Percentiles rank a stretch among this genome's conserved stretches.
phyloP scores from a whole-genome alignment of 2,329 filamentous ascomycete genomes.

The Clonostachys rosea region DNA sequence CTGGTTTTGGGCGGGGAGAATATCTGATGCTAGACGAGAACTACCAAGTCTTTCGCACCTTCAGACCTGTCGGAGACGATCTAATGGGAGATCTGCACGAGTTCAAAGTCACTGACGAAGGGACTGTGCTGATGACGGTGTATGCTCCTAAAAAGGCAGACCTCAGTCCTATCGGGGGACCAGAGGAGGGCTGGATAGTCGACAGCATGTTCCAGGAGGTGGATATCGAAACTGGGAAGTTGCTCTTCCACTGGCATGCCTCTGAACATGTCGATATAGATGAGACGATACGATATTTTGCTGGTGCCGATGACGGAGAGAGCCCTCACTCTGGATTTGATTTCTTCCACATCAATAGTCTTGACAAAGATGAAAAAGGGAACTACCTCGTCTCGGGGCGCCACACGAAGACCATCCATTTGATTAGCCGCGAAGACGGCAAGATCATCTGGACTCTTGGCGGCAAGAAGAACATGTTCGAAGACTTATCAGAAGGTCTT shows the following conservation, averaged over 20 bases:
- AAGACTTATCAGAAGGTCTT: slow-evolving; percentile 22
- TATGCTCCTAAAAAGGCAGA: slow-evolving; percentile 21
- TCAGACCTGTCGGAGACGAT: slow-evolving; percentile 11
- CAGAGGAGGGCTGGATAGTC: slow-evolving; percentile 17
- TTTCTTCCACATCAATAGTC: slow-evolving; percentile 52
- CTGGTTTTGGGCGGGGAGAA: not conserved
- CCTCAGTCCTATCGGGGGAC: slow-evolving; percentile 11
- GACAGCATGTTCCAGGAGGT: slow-evolving; percentile 37
- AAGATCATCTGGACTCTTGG: slow-evolving; percentile 48
- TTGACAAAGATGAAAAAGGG: slow-evolving; percentile 42
- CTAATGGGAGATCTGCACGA: slow-evolving; percentile 24
- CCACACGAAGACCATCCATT: slow-evolving; percentile 38
- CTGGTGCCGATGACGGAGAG: slow-evolving; percentile 2
- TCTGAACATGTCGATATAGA: slow-evolving; percentile 18
- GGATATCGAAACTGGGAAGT: slow-evolving; percentile 39
- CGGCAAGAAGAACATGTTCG: slow-evolving; percentile 35
- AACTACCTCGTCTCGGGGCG: slow-evolving; percentile 52
- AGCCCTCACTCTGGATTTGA: slow-evolving; percentile 32
- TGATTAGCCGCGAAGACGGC: slow-evolving; percentile 40
- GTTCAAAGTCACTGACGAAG: slow-evolving; percentile 29
- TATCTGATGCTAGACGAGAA: slow-evolving; percentile 17
- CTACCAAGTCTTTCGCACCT: slow-evolving; percentile 18
- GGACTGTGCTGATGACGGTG: slow-evolving; percentile 31
- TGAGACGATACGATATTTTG: slow-evolving; percentile 7
- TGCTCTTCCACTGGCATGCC: slow-evolving; percentile 41